Percentiles rank a stretch among this genome's conserved stretches.
phyloP scores from a whole-genome alignment of 1,284 basidiomycete species.

The Abortiporus biennis region DNA sequence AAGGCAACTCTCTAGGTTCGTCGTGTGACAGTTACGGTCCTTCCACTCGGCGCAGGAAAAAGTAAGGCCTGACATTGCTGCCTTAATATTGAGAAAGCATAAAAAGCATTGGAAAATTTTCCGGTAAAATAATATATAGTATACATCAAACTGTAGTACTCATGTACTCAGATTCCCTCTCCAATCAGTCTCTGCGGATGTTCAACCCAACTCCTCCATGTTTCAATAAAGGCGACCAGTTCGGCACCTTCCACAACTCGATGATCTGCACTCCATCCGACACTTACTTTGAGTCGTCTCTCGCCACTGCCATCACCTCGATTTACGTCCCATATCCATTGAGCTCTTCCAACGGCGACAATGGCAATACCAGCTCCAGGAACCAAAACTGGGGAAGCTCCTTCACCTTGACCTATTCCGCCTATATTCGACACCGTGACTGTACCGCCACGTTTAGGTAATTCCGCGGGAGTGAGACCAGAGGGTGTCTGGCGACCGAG shows the following conservation, averaged over 20 bases:
- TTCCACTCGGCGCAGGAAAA: too few species aligned
- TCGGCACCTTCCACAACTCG: constrained; percentile 91
- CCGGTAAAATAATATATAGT: too few species aligned
- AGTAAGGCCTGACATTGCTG: too few species aligned
- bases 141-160: too few species aligned
- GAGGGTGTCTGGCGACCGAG: constrained; percentile 63
- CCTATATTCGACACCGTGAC: constrained; percentile 88
- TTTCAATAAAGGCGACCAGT: constrained; percentile 85
- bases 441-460: constrained; percentile 69
- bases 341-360: constrained; percentile 82
- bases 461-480: constrained; percentile 56
- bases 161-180: too few species aligned
- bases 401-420: constrained; percentile 68
- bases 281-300: constrained; percentile 63
- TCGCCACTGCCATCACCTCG: constrained; percentile 40
- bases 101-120: too few species aligned
- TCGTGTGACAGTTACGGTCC: too few species aligned
- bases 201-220: constrained; percentile 85
- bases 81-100: too few species aligned
- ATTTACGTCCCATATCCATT: constrained; percentile 74
- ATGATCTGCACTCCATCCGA: constrained; percentile 91
- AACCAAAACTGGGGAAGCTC: constrained; percentile 76
- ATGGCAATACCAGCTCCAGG: constrained; percentile 89
- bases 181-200: constrained; percentile 69
- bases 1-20: too few species aligned